Conservation (phyloP, 306 rosid genomes). For the Casuarina cunninghamiana region DNA sequence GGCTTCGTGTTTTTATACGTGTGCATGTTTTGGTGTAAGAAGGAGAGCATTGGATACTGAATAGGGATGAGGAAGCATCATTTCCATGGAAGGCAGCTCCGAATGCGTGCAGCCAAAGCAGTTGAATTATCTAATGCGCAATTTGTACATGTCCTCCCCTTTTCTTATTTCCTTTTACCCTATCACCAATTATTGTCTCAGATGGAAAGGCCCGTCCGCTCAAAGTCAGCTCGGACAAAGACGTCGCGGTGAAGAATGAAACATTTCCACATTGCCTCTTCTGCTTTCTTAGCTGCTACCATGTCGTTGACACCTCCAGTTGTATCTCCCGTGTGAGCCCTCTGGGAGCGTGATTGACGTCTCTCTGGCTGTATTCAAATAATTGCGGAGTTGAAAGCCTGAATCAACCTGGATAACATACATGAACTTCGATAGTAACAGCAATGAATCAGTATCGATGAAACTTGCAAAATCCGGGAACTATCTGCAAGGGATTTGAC, state of each 20-base stretch:
- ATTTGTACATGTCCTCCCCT: background rate
- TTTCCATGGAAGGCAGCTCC: conserved; percentile 45
- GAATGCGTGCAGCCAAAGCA: conserved; percentile 59
- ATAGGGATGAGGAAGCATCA: conserved; percentile 48
- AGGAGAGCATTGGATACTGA: conserved; percentile 54
- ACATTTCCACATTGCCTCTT: background rate
- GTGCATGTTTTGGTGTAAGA: conserved; percentile 33
- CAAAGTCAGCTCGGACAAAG: conserved; percentile 41
- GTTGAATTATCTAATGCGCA: conserved; percentile 33
- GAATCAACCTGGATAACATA: background rate
- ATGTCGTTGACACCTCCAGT: background rate
- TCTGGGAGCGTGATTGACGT: background rate
- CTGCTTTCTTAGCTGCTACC: background rate
- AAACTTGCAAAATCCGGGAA: too few relatives aligned
- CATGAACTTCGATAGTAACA: too few relatives aligned
- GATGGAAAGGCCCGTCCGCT: conserved; percentile 20
- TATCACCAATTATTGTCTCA: conserved; percentile 21
- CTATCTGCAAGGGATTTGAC: too few relatives aligned
- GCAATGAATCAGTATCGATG: too few relatives aligned
- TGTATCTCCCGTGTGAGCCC: background rate
- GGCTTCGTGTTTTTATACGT: conserved; percentile 31
- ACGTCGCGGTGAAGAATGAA: conserved; percentile 17
- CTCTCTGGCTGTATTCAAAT: background rate
- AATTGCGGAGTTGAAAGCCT: background rate
- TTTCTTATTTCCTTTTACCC: conserved; percentile 19